phyloP scores from a whole-genome alignment of 805 yeast genomes.

The Candida tallmaniae region DNA sequence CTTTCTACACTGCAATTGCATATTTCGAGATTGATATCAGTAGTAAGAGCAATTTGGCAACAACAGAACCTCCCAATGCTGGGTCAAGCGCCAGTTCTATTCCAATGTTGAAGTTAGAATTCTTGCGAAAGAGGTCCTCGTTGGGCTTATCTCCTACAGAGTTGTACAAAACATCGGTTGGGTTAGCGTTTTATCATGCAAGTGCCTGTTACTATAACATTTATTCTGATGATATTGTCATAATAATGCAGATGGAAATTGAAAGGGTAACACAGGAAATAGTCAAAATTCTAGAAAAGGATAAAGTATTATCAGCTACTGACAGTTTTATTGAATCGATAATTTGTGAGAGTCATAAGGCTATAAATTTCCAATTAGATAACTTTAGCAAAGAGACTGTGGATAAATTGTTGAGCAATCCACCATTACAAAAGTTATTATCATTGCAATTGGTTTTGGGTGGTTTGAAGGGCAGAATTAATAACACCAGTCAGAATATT shows the following conservation, averaged over 20 bases:
- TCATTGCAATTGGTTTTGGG: slow-evolving; percentile 69
- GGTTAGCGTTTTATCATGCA: slow-evolving; percentile 63
- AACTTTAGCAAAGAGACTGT: slow-evolving; percentile 63
- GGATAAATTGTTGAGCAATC: slow-evolving; percentile 69
- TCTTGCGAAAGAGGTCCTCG: slow-evolving; percentile 15
- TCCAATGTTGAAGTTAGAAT: slow-evolving; percentile 2
- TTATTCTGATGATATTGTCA: slow-evolving; percentile 66
- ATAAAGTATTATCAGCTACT: slow-evolving; percentile 8
- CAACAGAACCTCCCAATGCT: too few species aligned
- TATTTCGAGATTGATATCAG: slow-evolving; percentile 17
- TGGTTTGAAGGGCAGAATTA: slow-evolving; percentile 16
- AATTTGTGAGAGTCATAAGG: slow-evolving; percentile 65
- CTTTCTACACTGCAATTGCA: slow-evolving; percentile 43
- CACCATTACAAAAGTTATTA: slow-evolving; percentile 70
- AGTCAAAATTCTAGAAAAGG: slow-evolving; percentile 12
- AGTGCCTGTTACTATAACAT: slow-evolving; percentile 64
- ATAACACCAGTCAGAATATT: slow-evolving; percentile 36
- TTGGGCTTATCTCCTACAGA: slow-evolving; percentile 23
- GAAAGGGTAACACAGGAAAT: slow-evolving; percentile 14
- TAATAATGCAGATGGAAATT: slow-evolving; percentile 49
- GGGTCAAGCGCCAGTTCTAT: too few species aligned
- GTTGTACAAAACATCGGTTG: slow-evolving; percentile 46
- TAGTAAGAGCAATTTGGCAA: slow-evolving; percentile 12
- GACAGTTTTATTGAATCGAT: slow-evolving; percentile 37
- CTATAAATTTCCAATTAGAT: slow-evolving; percentile 68